Base-by-base conservation (phyloP, 192 early-diverging fungal species). In the Globomyces pollinis-pini region DNA sequence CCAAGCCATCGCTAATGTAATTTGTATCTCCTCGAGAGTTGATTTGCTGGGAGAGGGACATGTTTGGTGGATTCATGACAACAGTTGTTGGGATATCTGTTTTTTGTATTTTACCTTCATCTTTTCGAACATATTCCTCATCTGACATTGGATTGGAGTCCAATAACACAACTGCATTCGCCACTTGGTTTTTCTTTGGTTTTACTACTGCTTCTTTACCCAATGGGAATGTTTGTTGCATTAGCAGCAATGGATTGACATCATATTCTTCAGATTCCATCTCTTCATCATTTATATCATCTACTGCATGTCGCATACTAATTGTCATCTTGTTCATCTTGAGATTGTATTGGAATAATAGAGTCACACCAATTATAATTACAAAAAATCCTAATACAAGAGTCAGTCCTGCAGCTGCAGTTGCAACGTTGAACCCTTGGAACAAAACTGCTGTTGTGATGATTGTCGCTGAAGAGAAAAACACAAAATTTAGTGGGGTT, bases 401-500 rank as follows among this genome's bases (percentile, higher is more conserved):
- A 15, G 53, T 64, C 26, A 74, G 38, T 7, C 59, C 69, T 15
- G 66, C 1, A 64, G 67, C 66, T 6, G 60, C 36, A 8, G 62
- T 36, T 13, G 67, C 67, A 2, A 80, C 79, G 8, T 74, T 68
- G 60, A 85, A 85, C 38, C 84, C 85, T 38, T 78, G 79, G 53
- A 80, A 81, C 9, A 86, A 57, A 24, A 86, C 80, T 0, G 80
- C 79, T 7, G 82, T 83, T 1, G 73, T 74, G 1, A 76, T 60
- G 39, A 86, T 65, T 1, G 85, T 86, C 1, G 81, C 71, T 36
- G 79, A 79, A 2, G 85, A 86, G 58, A 86, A 84, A n/a, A 74
- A 76, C 12, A 86, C 85, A 60, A 86, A 86, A 57, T 86, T 86
- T 2, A 86, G 71, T 0, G 85, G 85, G 15, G 84, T 86, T 32